phyloP scores from a whole-genome alignment of 306 rosid species.

The Erythrophleum fordii region DNA sequence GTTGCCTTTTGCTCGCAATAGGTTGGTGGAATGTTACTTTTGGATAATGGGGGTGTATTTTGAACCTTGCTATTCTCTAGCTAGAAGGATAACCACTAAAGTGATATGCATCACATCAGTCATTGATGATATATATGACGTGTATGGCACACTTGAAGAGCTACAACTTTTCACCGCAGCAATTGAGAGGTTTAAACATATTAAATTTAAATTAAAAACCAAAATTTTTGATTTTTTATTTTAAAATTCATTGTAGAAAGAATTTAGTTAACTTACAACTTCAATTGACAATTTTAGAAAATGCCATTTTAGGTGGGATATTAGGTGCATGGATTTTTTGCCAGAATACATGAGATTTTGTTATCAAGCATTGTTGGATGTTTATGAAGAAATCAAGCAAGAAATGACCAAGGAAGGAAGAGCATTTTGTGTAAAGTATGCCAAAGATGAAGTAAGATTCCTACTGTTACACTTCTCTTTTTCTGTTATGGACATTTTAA shows the following conservation, averaged over 20 bases:
- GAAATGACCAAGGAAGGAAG: constrained; percentile 21
- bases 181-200: constrained; percentile 43
- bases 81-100: constrained; percentile 36
- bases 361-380: constrained; percentile 10
- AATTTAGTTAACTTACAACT: neutral
- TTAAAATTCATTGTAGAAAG: neutral
- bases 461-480: neutral
- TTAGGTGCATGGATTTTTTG: neutral
- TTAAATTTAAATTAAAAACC: neutral
- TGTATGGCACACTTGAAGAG: constrained; percentile 52
- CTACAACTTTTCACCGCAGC: constrained; percentile 46
- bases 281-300: neutral
- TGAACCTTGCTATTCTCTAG: neutral
- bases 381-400: constrained; percentile 33
- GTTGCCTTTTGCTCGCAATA: constrained; percentile 48
- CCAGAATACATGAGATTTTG: constrained; percentile 29
- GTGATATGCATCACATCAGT: neutral
- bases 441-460: constrained; percentile 35
- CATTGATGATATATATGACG: constrained; percentile 61
- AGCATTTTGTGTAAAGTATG: constrained; percentile 15
- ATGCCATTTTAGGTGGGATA: constrained; percentile 14
- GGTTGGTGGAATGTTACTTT: constrained; percentile 50
- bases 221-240: no score
- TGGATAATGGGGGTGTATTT: constrained; percentile 41
- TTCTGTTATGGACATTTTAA: no score